phyloP scores from a whole-genome alignment of 2,329 filamentous ascomycete species.

The Alternaria sp. region DNA sequence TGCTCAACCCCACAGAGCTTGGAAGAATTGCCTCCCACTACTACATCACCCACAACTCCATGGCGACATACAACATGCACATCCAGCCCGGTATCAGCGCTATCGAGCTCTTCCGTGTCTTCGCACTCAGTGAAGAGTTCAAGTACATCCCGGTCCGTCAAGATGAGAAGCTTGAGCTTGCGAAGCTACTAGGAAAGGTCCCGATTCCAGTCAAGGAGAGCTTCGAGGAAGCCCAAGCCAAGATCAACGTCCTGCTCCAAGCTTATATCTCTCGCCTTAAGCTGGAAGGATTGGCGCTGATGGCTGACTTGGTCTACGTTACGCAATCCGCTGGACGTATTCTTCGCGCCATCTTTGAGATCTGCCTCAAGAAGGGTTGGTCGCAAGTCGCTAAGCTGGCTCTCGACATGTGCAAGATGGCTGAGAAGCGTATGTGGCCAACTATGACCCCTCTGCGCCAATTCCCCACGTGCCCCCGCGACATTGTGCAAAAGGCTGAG shows the following conservation, averaged over 20 bases:
- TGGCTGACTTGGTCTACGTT: conserved; percentile 99
- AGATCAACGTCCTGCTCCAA: conserved; percentile 97
- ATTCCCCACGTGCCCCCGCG: conserved; percentile 77
- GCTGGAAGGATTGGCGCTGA: conserved; percentile 89
- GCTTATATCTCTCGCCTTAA: conserved; percentile 95
- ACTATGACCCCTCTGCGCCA: conserved; percentile 96
- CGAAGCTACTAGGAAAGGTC: conserved; percentile 86
- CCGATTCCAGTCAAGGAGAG: conserved; percentile 97
- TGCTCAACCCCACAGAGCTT: conserved; percentile 88
- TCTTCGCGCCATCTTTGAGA: conserved; percentile 93
- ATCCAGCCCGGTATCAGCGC: conserved; percentile 91
- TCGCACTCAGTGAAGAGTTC: conserved; percentile 95
- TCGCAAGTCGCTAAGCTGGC: conserved; percentile 90
- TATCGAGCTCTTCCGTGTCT: conserved; percentile 96
- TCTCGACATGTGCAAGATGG: conserved; percentile 97
- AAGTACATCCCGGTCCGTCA: conserved; percentile 98
- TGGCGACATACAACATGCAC: conserved; percentile 95
- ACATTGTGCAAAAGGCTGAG: conserved; percentile 91
- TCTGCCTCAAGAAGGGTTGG: conserved; percentile 97
- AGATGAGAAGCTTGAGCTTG: conserved; percentile 95
- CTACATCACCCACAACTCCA: conserved; percentile 95
- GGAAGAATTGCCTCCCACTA: conserved; percentile 97
- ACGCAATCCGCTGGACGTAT: conserved; percentile 98
- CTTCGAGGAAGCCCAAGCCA: conserved; percentile 94
- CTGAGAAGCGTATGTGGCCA: conserved; percentile 99